Evolutionary conservation across 2,329 filamentous ascomycete genomes (phyloP).

Genomic region (Gnomoniopsis smithogilvyi): DNA sequence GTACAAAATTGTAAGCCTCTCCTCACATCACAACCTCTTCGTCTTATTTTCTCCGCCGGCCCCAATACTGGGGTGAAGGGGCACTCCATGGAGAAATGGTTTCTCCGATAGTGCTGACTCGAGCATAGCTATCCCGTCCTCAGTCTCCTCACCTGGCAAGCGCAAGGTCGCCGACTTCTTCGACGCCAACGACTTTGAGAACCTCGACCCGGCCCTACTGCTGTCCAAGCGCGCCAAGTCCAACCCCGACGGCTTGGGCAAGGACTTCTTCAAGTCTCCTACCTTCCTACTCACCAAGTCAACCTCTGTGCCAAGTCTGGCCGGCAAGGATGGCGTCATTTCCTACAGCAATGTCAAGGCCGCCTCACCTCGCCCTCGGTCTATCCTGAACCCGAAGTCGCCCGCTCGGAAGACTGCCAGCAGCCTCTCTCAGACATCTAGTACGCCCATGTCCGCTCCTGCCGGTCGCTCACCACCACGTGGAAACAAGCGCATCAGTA

Average conservation of each 20-base stretch:
- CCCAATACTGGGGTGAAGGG: background rate
- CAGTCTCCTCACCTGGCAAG: constrained; percentile 41
- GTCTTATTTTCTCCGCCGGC: background rate
- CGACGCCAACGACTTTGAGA: constrained; percentile 55
- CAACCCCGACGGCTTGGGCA: constrained; percentile 34
- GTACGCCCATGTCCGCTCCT: constrained; percentile 57
- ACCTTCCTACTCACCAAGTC: constrained; percentile 43
- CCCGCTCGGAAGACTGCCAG: constrained; percentile 45
- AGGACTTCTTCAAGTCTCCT: constrained; percentile 48
- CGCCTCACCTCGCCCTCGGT: constrained; percentile 36
- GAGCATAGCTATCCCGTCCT: constrained; percentile 35
- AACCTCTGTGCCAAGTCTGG: constrained; percentile 27
- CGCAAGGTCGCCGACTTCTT: constrained; percentile 54
- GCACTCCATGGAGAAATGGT: background rate
- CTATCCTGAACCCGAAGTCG: constrained; percentile 51
- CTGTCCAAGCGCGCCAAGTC: constrained; percentile 60
- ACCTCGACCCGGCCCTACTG: constrained; percentile 52
- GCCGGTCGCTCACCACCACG: constrained; percentile 79
- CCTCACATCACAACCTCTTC: background rate
- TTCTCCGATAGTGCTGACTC: background rate
- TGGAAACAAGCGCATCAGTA: constrained; percentile 61
- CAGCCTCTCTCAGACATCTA: constrained; percentile 41
- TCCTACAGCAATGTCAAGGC: constrained; percentile 25
- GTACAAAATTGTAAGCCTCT: constrained; percentile 64
- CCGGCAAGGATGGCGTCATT: constrained; percentile 27